These are phyloP conservation scores for Exobasidium rhododendri DNA, from an alignment of 1,284 basidiomycete genomes.

Conservation along the genomic window DNA sequence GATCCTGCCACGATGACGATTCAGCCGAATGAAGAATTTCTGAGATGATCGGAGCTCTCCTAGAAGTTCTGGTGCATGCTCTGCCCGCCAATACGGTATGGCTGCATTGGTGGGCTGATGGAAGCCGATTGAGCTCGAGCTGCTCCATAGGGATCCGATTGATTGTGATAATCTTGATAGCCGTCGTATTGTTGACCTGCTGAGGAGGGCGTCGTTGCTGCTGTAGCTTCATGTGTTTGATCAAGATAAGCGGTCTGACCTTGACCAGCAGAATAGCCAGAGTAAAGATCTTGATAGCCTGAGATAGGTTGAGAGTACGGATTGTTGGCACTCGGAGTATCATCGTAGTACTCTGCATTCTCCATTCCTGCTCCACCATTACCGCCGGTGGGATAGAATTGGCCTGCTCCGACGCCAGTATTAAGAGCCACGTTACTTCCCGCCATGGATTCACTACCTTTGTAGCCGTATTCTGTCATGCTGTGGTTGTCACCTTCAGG, in stretches of 20 bases:
- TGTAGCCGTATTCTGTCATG: slow-evolving; percentile 18
- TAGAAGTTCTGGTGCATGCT: background rate
- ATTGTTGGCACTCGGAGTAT: background rate
- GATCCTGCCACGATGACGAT: too few species aligned
- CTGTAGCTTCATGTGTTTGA: slow-evolving; percentile 5
- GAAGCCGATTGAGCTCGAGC: background rate
- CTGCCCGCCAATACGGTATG: background rate
- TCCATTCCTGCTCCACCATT: background rate
- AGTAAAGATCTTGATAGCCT: slow-evolving; percentile 18
- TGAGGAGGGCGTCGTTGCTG: background rate
- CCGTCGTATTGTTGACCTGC: background rate
- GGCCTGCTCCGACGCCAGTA: slow-evolving; percentile 10
- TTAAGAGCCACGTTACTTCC: slow-evolving; percentile 29
- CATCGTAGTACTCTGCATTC: background rate
- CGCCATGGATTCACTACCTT: slow-evolving; percentile 30
- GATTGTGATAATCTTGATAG: background rate
- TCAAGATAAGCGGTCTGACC: slow-evolving; percentile 3
- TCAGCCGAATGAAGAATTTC: too few species aligned
- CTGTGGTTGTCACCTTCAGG: slow-evolving; percentile 15
- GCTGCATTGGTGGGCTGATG: background rate
- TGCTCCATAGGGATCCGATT: background rate
- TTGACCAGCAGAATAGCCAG: background rate
- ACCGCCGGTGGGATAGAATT: background rate
- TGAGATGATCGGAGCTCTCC: too few species aligned
- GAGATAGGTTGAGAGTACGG: background rate